Conservation (phyloP, 108 stramenopile genomes). For the Cylindrotheca fusiformis region DNA sequence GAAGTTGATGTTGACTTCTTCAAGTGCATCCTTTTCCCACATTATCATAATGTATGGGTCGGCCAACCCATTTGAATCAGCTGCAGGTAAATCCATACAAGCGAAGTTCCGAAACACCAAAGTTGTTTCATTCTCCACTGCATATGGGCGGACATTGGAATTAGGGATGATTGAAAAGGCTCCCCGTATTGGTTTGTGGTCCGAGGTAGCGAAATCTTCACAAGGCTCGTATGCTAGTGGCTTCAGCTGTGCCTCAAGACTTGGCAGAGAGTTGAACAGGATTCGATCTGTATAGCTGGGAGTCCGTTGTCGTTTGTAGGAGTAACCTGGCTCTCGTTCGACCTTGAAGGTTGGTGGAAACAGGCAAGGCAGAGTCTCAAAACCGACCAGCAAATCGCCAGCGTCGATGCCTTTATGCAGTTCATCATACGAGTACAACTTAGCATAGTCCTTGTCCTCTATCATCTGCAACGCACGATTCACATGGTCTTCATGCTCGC, state of each 20-base stretch:
- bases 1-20: slow-evolving; percentile 6
- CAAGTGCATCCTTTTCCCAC: slow-evolving; percentile 32
- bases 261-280: slow-evolving; percentile 49
- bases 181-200: slow-evolving; percentile 87
- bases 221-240: slow-evolving; percentile 59
- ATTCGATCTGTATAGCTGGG: slow-evolving; percentile 77
- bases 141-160: slow-evolving; percentile 11
- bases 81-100: slow-evolving; percentile 51
- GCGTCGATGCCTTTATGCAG: slow-evolving; percentile 29
- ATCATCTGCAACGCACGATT: slow-evolving; percentile 20
- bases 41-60: slow-evolving; percentile 64
- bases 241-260: slow-evolving; percentile 36
- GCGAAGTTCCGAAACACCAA: slow-evolving; percentile 29
- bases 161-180: slow-evolving; percentile 53
- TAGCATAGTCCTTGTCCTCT: slow-evolving; percentile 13
- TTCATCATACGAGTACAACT: slow-evolving; percentile 39
- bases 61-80: slow-evolving; percentile 40
- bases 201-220: slow-evolving; percentile 63
- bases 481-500: slow-evolving; percentile 34
- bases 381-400: slow-evolving; percentile 34
- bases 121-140: slow-evolving; percentile 16
- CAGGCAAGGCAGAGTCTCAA: slow-evolving; percentile 42
- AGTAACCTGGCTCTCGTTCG: slow-evolving; percentile 34
- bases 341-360: slow-evolving; percentile 80
- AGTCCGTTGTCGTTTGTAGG: slow-evolving; percentile 54